Evolutionary conservation across 1,284 basidiomycete species (phyloP).

Genomic region (Stygiomarasmius scandens): DNA sequence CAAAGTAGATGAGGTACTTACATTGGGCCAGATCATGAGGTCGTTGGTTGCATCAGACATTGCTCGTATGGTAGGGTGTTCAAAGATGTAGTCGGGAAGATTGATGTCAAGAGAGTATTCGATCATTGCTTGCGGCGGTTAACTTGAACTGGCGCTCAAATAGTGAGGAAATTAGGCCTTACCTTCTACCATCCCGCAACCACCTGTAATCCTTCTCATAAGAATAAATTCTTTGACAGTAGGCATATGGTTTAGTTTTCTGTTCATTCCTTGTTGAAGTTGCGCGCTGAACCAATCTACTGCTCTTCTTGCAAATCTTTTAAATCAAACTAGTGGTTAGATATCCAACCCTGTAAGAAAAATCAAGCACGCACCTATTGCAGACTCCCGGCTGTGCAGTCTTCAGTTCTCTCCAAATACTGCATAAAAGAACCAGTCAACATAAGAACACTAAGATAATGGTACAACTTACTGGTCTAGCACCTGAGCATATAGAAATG

Average conservation of each 20-base stretch:
- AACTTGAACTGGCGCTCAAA: no score
- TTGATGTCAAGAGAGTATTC: constrained; percentile 50
- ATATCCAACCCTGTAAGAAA: background rate
- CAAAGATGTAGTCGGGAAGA: constrained; percentile 46
- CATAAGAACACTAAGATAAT: no score
- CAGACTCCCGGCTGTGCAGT: no score
- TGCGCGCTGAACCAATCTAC: constrained; percentile 43
- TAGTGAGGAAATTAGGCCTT: no score
- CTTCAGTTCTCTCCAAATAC: no score
- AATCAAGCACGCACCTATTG: background rate
- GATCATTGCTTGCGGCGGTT: constrained; percentile 36
- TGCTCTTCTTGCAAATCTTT: constrained; percentile 41
- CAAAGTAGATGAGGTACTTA: no score
- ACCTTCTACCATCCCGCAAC: constrained; percentile 43
- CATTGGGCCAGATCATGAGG: constrained; percentile 54
- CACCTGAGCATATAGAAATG: background rate
- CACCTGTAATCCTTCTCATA: constrained; percentile 46
- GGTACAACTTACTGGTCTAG: no score
- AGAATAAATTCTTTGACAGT: constrained; percentile 46
- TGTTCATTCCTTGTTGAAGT: constrained; percentile 39
- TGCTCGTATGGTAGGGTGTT: constrained; percentile 38
- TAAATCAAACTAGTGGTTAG: no score
- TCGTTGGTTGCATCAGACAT: constrained; percentile 52
- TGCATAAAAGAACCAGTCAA: no score
- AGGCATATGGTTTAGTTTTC: constrained; percentile 31